phyloP scores from a whole-genome alignment of 2,329 filamentous ascomycete genomes.

The Nigrospora osmanthi region DNA sequence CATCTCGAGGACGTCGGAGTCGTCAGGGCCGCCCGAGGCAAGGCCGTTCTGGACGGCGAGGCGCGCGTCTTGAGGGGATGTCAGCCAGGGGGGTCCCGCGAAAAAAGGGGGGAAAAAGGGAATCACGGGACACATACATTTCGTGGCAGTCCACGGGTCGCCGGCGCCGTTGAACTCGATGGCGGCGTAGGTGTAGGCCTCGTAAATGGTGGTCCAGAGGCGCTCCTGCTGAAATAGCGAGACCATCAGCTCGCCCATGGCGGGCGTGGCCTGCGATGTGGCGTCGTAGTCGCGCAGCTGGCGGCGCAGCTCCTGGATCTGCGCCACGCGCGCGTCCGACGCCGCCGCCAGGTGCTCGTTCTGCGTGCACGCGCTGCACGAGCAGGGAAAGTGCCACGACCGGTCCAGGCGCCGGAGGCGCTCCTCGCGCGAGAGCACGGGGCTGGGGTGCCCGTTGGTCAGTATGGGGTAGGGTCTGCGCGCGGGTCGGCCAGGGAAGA shows the following conservation, averaged over 20 bases:
- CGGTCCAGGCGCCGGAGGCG: conserved; percentile 20
- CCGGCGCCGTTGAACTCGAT: conserved; percentile 30
- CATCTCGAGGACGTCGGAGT: conserved; percentile 27
- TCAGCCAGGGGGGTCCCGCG: not conserved
- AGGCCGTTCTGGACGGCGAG: conserved; percentile 28
- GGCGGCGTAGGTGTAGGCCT: conserved; percentile 29
- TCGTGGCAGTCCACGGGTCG: conserved; percentile 27
- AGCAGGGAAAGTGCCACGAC: conserved; percentile 32
- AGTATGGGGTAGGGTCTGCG: not conserved
- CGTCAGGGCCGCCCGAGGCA: conserved; percentile 16
- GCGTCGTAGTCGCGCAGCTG: conserved; percentile 23
- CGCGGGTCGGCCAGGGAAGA: not conserved
- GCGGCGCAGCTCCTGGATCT: conserved; percentile 20
- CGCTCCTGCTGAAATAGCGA: conserved; percentile 31
- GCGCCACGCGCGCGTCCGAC: conserved; percentile 28
- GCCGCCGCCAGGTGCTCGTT: conserved; percentile 14
- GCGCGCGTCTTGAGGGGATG: conserved; percentile 11
- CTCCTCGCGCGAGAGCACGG: conserved; percentile 17
- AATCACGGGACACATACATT: conserved; percentile 12
- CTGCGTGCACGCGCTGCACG: conserved; percentile 29
- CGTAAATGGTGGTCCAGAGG: conserved; percentile 22
- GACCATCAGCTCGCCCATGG: conserved; percentile 30
- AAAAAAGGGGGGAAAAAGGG: no score
- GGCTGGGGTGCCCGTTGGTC: conserved; percentile 11
- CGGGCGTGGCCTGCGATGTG: conserved; percentile 20